Evolutionary conservation across 768 basidiomycete species (phyloP).

Genomic region (Gautieria morchelliformis): DNA sequence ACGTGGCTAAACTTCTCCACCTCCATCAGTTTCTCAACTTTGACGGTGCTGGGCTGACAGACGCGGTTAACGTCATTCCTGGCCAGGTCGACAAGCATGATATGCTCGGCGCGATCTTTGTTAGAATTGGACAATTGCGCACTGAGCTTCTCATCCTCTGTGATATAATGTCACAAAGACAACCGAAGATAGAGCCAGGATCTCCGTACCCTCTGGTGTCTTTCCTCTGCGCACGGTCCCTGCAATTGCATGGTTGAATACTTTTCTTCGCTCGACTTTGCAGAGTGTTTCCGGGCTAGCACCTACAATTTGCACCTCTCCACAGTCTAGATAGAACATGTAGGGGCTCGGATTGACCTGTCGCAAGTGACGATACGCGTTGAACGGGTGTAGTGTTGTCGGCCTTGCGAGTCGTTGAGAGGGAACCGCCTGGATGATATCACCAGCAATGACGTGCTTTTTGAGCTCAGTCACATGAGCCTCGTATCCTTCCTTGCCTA

Average conservation of each 20-base stretch:
- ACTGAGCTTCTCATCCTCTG: slow-evolving; percentile 83
- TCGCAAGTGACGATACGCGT: slow-evolving; percentile 88
- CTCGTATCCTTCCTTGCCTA: slow-evolving; percentile 90
- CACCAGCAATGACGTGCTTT: slow-evolving; percentile 89
- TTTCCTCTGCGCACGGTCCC: slow-evolving; percentile 87
- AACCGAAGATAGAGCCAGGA: not conserved
- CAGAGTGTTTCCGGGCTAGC: slow-evolving; percentile 97
- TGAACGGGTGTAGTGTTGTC: slow-evolving; percentile 90
- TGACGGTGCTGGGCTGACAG: slow-evolving; percentile 89
- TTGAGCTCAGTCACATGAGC: slow-evolving; percentile 85
- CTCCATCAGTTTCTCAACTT: slow-evolving; percentile 90
- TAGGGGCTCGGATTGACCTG: slow-evolving; percentile 97
- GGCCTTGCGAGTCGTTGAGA: slow-evolving; percentile 83
- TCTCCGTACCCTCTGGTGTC: slow-evolving; percentile 64
- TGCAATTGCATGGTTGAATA: slow-evolving; percentile 96
- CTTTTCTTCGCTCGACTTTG: slow-evolving; percentile 85
- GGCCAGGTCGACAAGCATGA: slow-evolving; percentile 98
- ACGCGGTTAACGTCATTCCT: slow-evolving; percentile 98
- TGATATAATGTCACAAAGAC: not conserved
- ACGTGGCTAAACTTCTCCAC: slow-evolving; percentile 97
- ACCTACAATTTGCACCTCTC: slow-evolving; percentile 90
- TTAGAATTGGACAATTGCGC: slow-evolving; percentile 69
- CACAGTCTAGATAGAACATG: slow-evolving; percentile 97
- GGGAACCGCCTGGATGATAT: slow-evolving; percentile 98
- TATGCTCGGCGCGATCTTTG: slow-evolving; percentile 96